Conservation (phyloP, 805 yeast species). For the Wilhelminamyces savonicus region DNA sequence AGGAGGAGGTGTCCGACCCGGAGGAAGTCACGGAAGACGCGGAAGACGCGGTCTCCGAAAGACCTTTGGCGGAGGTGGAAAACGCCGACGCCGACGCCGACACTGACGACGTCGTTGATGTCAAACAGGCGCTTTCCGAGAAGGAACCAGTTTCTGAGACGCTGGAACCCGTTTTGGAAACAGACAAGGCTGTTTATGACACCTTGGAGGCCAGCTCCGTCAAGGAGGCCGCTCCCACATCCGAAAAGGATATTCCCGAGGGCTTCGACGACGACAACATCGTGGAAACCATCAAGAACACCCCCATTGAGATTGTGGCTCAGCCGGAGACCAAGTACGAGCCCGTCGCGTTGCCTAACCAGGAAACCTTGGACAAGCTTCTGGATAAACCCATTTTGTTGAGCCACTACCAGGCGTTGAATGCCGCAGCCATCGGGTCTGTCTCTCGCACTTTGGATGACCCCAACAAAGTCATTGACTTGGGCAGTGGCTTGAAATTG, state of each 20-base stretch:
- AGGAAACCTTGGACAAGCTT: constrained; percentile 29
- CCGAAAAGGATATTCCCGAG: too few species aligned
- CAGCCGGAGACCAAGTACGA: constrained; percentile 27
- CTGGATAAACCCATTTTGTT: constrained; percentile 45
- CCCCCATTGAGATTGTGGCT: constrained; percentile 28
- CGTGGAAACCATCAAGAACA: constrained; percentile 18
- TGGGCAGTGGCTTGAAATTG: constrained; percentile 50
- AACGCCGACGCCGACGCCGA: constrained; percentile 2
- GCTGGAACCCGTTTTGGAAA: not conserved
- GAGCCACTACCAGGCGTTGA: constrained; percentile 43
- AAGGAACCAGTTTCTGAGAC: not conserved
- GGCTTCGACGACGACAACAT: constrained; percentile 19
- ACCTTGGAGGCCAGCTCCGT: not conserved
- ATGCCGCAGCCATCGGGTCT: constrained; percentile 41
- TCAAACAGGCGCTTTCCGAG: constrained; percentile 4
- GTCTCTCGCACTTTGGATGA: constrained; percentile 40
- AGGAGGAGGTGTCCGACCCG: constrained; percentile 1
- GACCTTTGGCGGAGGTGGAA: too few species aligned
- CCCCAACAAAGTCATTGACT: constrained; percentile 42
- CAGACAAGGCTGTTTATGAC: constrained; percentile 1
- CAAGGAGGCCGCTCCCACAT: not conserved
- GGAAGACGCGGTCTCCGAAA: constrained; percentile 7
- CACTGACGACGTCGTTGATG: constrained; percentile 1
- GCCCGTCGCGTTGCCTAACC: constrained; percentile 31
- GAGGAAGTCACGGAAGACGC: constrained; percentile 4